phyloP scores from a whole-genome alignment of 106 monocot genomes.

The Posidonia australis region DNA sequence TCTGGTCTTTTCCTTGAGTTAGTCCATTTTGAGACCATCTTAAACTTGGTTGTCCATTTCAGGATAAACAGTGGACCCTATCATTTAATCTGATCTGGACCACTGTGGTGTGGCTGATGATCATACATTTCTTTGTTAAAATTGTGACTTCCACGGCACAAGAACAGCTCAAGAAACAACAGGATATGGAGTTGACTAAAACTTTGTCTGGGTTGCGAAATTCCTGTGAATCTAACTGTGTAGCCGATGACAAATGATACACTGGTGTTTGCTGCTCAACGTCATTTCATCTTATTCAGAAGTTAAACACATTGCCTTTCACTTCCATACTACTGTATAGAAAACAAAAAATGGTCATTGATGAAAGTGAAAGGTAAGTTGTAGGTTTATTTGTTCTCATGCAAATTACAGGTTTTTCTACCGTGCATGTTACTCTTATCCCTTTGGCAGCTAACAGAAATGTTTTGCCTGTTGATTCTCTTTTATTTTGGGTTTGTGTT shows the following conservation, averaged over 20 bases:
- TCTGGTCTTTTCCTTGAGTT: neutral
- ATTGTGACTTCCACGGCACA: constrained; percentile 13
- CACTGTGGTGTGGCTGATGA: constrained; percentile 12
- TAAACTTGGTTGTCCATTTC: neutral
- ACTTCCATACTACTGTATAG: neutral
- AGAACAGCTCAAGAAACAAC: constrained; percentile 16
- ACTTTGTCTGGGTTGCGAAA: neutral
- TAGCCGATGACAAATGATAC: no score
- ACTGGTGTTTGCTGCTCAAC: no score
- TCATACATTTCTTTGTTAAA: constrained; percentile 15
- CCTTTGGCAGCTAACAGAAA: no score
- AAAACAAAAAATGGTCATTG: neutral
- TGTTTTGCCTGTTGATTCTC: no score
- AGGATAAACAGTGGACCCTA: constrained; percentile 6
- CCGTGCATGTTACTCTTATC: no score
- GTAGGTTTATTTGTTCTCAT: constrained; percentile 1
- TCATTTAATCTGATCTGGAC: constrained; percentile 18
- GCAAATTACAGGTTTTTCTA: no score
- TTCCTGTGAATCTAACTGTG: neutral
- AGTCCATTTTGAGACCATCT: neutral
- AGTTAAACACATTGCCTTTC: neutral
- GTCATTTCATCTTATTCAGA: no score
- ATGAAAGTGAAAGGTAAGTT: neutral
- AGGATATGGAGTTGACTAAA: constrained; percentile 6
- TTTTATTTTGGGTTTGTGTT: no score